Conservation (phyloP, 2,329 filamentous ascomycete genomes). For the Ophiostoma himal-ulmi region DNA sequence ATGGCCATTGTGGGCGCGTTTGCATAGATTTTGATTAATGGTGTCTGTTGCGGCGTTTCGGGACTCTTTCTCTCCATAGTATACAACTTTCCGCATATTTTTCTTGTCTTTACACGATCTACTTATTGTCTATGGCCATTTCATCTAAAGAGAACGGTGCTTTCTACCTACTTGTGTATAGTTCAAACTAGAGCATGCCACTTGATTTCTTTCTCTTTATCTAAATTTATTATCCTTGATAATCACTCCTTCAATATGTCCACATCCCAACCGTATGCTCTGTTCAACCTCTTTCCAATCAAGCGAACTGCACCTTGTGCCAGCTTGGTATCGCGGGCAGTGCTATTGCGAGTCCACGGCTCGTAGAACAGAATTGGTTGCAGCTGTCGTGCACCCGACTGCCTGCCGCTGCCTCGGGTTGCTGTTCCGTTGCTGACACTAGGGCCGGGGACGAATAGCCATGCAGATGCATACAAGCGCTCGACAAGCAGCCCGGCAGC, state of each 20-base stretch:
- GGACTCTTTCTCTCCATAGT: background rate
- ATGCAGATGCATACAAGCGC: background rate
- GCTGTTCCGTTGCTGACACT: background rate
- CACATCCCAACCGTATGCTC: background rate
- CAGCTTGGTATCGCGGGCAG: background rate
- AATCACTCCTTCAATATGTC: background rate
- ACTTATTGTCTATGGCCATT: background rate
- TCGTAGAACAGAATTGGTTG: background rate
- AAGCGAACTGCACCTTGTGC: background rate
- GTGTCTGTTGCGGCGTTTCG: background rate
- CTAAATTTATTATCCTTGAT: background rate
- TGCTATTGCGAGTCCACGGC: background rate
- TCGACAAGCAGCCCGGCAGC: background rate
- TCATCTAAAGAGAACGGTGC: background rate
- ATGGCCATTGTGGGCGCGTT: conserved; percentile 71
- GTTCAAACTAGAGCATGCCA: background rate
- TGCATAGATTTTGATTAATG: conserved; percentile 41
- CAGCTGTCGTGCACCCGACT: background rate
- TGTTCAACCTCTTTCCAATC: background rate
- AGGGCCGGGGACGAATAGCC: background rate
- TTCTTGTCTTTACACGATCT: background rate
- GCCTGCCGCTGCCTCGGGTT: background rate
- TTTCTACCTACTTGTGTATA: background rate
- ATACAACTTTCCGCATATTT: background rate
- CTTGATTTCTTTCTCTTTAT: background rate